Conservation (phyloP, 148 eudicot species). For the Salicornia ramosissima region DNA sequence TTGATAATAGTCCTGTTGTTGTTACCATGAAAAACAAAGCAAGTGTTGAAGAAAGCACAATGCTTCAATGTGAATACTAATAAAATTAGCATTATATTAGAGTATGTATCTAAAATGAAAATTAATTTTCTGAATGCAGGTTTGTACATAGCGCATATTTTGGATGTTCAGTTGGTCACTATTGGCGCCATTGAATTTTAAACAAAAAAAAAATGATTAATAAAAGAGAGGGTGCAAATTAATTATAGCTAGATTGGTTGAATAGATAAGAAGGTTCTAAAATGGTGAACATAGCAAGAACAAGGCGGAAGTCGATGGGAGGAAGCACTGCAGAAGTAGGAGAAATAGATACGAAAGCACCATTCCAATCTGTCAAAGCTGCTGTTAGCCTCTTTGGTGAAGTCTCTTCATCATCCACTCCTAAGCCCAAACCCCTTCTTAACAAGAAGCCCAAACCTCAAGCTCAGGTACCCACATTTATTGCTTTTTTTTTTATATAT, state of each 20-base stretch:
- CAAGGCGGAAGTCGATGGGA: constrained; percentile 34
- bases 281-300: constrained; percentile 46
- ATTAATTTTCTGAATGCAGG: too few species aligned
- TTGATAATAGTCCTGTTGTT: too few species aligned
- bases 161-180: not conserved
- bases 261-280: not conserved
- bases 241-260: not conserved
- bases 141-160: too few species aligned
- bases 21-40: too few species aligned
- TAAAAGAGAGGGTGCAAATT: not conserved
- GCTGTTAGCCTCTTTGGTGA: constrained; percentile 80
- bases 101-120: too few species aligned
- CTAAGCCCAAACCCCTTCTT: constrained; percentile 29
- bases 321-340: constrained; percentile 45
- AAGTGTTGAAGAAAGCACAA: too few species aligned
- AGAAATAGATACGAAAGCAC: constrained; percentile 84
- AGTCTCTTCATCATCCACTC: constrained; percentile 33
- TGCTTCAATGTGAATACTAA: too few species aligned
- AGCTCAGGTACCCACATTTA: constrained; percentile 40
- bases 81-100: too few species aligned
- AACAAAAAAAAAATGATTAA: not conserved
- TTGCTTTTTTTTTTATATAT: too few species aligned
- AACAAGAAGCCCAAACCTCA: constrained; percentile 43
- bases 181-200: not conserved
- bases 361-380: constrained; percentile 82